A percentile compares a stretch with the other conserved stretches of the same genome.
These are phyloP conservation scores for Cytauxzoon felis DNA, from an alignment of 169 alveolate genomes.

Conservation along the genomic window DNA sequence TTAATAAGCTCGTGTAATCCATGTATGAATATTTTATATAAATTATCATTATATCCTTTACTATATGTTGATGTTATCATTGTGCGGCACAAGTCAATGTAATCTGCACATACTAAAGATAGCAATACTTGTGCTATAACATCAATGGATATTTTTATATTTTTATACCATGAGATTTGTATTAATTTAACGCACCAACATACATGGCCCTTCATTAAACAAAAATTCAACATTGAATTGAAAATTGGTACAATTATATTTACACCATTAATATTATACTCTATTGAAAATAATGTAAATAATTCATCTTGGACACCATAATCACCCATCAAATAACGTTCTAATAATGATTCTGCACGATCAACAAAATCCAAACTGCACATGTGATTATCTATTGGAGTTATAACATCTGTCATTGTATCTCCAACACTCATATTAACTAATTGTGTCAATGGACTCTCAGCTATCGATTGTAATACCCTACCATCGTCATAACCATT, in stretches of 20 bases:
- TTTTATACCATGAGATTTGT: constrained; percentile 39
- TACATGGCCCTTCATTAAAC: constrained; percentile 33
- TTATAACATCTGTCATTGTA: constrained; percentile 29
- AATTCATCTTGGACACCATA: constrained; percentile 29
- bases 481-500: too few relatives aligned
- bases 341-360: constrained; percentile 28
- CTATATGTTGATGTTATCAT: neutral
- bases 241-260: constrained; percentile 14
- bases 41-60: neutral
- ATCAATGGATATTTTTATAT: constrained; percentile 2
- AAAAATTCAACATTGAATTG: constrained; percentile 21
- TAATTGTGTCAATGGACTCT: constrained; percentile 56
- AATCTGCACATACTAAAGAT: constrained; percentile 14
- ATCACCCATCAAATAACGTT: constrained; percentile 49
- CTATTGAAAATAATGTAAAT: constrained; percentile 22
- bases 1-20: neutral
- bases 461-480: neutral
- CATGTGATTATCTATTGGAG: constrained; percentile 40
- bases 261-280: constrained; percentile 26
- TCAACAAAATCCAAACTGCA: constrained; percentile 48
- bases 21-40: neutral
- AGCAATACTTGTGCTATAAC: constrained; percentile 34
- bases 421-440: constrained; percentile 14
- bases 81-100: constrained; percentile 14
- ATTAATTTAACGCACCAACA: constrained; percentile 32